These are phyloP conservation scores for Mycena vulgaris DNA, from an alignment of 768 basidiomycete genomes.

Conservation along the genomic window DNA sequence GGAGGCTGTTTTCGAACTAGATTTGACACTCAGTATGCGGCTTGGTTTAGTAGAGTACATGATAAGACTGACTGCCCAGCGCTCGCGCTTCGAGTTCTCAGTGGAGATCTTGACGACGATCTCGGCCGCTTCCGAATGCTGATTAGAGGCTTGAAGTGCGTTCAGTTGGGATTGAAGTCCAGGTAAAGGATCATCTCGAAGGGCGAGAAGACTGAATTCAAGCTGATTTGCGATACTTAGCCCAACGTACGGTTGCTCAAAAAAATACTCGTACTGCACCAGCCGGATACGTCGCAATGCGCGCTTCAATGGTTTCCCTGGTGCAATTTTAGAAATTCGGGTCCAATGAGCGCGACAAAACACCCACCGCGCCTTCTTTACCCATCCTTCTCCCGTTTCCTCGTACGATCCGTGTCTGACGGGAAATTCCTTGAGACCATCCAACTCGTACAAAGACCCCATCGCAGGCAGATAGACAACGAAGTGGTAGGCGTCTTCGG, in stretches of 20 bases:
- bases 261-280: conserved; percentile 77
- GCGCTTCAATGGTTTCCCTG: conserved; percentile 87
- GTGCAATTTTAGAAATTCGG: conserved; percentile 39
- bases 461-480: conserved; percentile 91
- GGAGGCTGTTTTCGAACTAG: conserved; percentile 90
- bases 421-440: conserved; percentile 87
- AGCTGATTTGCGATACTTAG: conserved; percentile 64
- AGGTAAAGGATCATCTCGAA: conserved; percentile 88
- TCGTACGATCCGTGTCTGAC: conserved; percentile 85
- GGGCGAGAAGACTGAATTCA: conserved; percentile 92
- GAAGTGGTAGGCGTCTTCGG: conserved; percentile 95
- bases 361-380: conserved; percentile 81
- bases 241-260: conserved; percentile 15
- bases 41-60: conserved; percentile 16
- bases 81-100: conserved; percentile 82
- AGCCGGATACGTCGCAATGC: conserved; percentile 92
- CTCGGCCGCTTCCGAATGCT: conserved; percentile 64
- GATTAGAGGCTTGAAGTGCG: conserved; percentile 59
- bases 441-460: conserved; percentile 92
- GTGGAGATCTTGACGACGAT: conserved; percentile 70
- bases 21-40: conserved; percentile 34
- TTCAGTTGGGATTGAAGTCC: conserved; percentile 72
- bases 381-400: conserved; percentile 85
- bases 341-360: conserved; percentile 22
- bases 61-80: conserved; percentile 80